Evolutionary conservation across 106 monocot genomes (phyloP), one percentile per base, ranked within the genome.

Genomic region (Acanthochlamys bracteata): DNA sequence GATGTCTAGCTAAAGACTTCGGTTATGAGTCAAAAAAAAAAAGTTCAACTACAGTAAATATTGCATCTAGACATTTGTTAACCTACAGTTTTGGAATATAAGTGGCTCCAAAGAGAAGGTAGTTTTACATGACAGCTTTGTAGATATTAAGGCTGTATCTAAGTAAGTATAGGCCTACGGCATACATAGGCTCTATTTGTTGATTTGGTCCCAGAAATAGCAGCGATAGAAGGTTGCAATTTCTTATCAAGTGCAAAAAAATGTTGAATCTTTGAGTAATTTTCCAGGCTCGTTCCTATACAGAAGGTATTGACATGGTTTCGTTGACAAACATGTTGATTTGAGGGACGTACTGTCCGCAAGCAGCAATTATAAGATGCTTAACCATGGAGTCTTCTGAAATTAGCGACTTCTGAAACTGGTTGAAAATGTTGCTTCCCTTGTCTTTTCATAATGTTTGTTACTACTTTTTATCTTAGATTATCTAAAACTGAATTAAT

Each of bases 311-410:
- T 63, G 61, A 19, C 67, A 51, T 53, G 17, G n/a, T 46, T 64
- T 80, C 10, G 71, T 19, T 77, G 27, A 55, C 80, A 91, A 83
- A 61, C 63, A 76, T 64, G 54, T 81, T 68, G 83, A 87, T 53
- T 60, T 88, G 65, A 79, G 58, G 56, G 65, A 57, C 61, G 82
- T 70, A 63, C 66, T 93, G 59, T 69, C 72, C 39, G 65, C 84
- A 46, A 74, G 71, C 70, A 56, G 62, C 46, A 39, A 78, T 42
- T 88, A 81, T 77, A 84, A 85, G 77, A 57, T 76, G 73, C 1
- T 65, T 93, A 14, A 60, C 63, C 33, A 64, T 88, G 33, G 83
- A 88, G 67, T 83, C 81, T 21, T 73, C 70, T 33, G 33, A 33
- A 33, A 33, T 33, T 33, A 33, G 33, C 1, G 33, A 3, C 33